Evolutionary conservation across 305 asterid species (phyloP).

Genomic region (Withania somnifera): DNA sequence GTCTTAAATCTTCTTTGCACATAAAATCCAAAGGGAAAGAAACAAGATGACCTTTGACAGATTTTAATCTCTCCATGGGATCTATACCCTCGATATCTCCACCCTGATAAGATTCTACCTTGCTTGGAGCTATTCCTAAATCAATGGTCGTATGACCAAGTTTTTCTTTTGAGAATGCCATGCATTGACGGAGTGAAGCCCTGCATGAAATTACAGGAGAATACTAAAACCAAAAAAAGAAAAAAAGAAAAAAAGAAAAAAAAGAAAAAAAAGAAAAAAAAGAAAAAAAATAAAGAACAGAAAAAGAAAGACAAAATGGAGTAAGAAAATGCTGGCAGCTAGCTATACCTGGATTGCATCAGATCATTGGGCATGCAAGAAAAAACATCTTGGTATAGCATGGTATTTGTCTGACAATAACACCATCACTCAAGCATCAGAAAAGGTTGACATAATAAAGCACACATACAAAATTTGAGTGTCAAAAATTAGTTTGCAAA

Average conservation of each 20-base stretch:
- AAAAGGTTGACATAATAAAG: background rate
- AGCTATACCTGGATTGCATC: slow-evolving; percentile 68
- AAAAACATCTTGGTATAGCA: slow-evolving; percentile 81
- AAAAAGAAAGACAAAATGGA: slow-evolving; percentile 2
- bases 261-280: background rate
- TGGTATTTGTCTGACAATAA: slow-evolving; percentile 64
- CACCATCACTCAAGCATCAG: slow-evolving; percentile 1
- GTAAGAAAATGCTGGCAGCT: background rate
- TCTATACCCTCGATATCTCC: slow-evolving; percentile 54
- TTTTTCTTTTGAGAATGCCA: slow-evolving; percentile 60
- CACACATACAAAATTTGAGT: background rate
- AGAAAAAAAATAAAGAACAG: too few relatives aligned
- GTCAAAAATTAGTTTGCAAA: background rate
- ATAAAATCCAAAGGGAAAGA: slow-evolving; percentile 85
- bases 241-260: background rate
- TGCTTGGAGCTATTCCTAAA: slow-evolving; percentile 74
- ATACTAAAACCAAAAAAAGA: background rate
- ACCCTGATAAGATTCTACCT: slow-evolving; percentile 53
- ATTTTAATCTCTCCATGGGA: slow-evolving; percentile 67
- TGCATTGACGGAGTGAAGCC: slow-evolving; percentile 72
- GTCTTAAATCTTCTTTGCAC: slow-evolving; percentile 86
- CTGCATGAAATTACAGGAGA: slow-evolving; percentile 19
- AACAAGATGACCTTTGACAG: slow-evolving; percentile 81
- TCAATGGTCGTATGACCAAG: slow-evolving; percentile 70
- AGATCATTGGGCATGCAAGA: slow-evolving; percentile 86